Evolutionary conservation across 1,139 yeast genomes (phyloP), one percentile per base, ranked within the genome.

Genomic region (Nematodospora anomalae): DNA sequence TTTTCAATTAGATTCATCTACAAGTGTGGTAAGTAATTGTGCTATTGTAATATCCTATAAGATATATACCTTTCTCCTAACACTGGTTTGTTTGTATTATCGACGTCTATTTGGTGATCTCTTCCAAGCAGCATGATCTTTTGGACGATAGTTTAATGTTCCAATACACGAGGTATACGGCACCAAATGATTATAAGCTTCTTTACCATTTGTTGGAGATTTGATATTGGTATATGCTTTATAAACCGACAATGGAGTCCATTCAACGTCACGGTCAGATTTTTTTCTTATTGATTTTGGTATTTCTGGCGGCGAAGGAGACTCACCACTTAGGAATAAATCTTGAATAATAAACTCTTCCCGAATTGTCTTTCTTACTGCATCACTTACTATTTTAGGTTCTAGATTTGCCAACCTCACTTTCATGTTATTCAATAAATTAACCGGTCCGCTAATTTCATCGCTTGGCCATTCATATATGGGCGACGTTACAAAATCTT

Each of bases 201-300:
- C 47, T 50, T 59, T 40, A 14, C 46, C 52, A 45, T 55, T 44
- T 40, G 56, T 44, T 13, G 49, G 51, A 12, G 58, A 51, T 30
- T 59, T 60, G 34, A 59, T 41, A 40, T 57, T 62, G 13, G 72
- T 64, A 39, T 58, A 67, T 2, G 69, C 71, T 27, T 62, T 58
- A 44, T 54, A 66, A 3, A 67, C 51, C 16, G 69, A 62, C 13
- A 61, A 47, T 2, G 72, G 72, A 27, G 54, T 54, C 74, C 74
- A 67, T 13, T 41, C 49, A 11, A 45, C 49, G 30, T 38, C 58
- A 14, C 45, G 47, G 27, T 49, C 56, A 2, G 35, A 33, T 26
- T 57, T 55, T 26, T 54, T 51, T 36, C 60, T 40, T 32, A 60
- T 49, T 28, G 49, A 45, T 23, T 45, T 43, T 18, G 43, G 43